Evolutionary conservation across 73 alveolate species (phyloP).

Genomic region (Paramecium sonneborni): DNA sequence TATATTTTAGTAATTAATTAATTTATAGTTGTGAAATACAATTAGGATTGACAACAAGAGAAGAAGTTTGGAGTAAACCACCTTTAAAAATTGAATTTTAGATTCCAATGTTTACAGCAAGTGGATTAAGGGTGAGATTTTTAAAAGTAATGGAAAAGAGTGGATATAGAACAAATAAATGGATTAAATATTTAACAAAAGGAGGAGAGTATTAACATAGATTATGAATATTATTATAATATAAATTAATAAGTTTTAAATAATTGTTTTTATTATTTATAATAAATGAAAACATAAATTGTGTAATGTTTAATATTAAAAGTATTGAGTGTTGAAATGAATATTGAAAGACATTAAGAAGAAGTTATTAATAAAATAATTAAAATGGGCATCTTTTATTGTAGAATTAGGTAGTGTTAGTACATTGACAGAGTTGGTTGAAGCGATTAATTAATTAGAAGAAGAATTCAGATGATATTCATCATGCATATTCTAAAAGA

Average conservation of each 20-base stretch:
- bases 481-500: slow-evolving; percentile 4
- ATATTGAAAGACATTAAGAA: slow-evolving; percentile 19
- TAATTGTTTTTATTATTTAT: background rate
- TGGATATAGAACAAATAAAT: slow-evolving; percentile 90
- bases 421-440: background rate
- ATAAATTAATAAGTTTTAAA: too few relatives aligned
- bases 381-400: slow-evolving; percentile 30
- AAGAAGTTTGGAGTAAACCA: slow-evolving; percentile 89
- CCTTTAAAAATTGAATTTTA: slow-evolving; percentile 91
- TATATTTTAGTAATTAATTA: too few relatives aligned
- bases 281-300: background rate
- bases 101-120: slow-evolving; percentile 96
- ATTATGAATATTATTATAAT: slow-evolving; percentile 79
- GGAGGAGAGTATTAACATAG: slow-evolving; percentile 92
- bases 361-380: background rate
- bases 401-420: background rate
- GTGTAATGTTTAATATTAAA: background rate
- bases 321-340: slow-evolving; percentile 39
- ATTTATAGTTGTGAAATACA: slow-evolving; percentile 69
- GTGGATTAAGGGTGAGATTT: slow-evolving; percentile 95
- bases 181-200: slow-evolving; percentile 94
- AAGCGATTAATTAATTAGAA: slow-evolving; percentile 20
- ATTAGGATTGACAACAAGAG: slow-evolving; percentile 72
- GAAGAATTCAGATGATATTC: slow-evolving; percentile 28
- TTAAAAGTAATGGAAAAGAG: slow-evolving; percentile 87